These are phyloP conservation scores for Globisporangium radiosum DNA, from an alignment of 352 stramenopile species.

Conservation along the genomic window DNA sequence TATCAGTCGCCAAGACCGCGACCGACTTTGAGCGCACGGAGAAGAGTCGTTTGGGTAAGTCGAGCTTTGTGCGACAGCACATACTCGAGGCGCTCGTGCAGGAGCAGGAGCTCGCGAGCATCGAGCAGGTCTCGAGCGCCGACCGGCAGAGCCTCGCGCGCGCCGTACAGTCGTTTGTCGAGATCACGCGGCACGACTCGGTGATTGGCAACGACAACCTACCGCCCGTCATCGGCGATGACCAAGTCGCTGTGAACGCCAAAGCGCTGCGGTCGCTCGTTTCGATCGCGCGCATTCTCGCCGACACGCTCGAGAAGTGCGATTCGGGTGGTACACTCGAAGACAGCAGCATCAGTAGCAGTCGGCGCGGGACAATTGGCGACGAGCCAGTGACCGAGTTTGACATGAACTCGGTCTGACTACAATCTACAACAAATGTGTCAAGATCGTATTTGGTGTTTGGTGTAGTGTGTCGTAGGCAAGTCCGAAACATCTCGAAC, in stretches of 20 bases:
- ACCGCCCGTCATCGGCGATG: neutral
- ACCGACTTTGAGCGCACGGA: constrained; percentile 48
- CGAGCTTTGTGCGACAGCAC: constrained; percentile 34
- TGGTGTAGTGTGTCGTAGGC: too few relatives aligned
- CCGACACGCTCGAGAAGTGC: constrained; percentile 33
- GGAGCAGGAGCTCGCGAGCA: constrained; percentile 33
- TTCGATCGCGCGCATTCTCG: constrained; percentile 36
- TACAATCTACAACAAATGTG: neutral
- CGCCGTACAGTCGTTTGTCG: constrained; percentile 31
- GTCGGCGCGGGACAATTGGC: constrained; percentile 8
- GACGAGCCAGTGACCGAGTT: constrained; percentile 25
- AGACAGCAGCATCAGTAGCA: neutral
- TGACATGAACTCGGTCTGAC: constrained; percentile 21
- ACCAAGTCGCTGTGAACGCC: constrained; percentile 13
- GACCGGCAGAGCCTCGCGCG: constrained; percentile 25
- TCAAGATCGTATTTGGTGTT: too few relatives aligned
- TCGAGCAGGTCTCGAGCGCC: constrained; percentile 20
- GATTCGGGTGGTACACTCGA: constrained; percentile 10
- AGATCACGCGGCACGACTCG: constrained; percentile 15
- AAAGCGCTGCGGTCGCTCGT: constrained; percentile 32
- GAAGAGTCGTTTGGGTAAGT: constrained; percentile 38
- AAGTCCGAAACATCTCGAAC: too few relatives aligned
- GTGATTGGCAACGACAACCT: neutral
- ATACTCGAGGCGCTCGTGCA: constrained; percentile 49
- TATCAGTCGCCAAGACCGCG: constrained; percentile 1